These are phyloP conservation scores for Kodamaea leandrae DNA, from an alignment of 805 yeast species.

Conservation along the genomic window DNA sequence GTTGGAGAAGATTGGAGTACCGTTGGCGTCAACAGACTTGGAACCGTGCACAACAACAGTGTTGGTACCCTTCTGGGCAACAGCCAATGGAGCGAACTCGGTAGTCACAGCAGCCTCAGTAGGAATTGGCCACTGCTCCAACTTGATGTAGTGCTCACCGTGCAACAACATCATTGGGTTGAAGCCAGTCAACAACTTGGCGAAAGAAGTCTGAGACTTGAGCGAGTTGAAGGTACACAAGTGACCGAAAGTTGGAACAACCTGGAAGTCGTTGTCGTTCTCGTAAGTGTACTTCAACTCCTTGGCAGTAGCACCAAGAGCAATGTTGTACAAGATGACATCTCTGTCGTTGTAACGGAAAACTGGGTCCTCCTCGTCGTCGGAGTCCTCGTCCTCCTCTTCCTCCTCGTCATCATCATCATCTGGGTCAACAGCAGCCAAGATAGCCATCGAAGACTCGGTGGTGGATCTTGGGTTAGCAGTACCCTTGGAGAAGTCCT, in stretches of 20 bases:
- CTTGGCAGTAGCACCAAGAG: conserved; percentile 77
- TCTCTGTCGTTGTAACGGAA: conserved; percentile 66
- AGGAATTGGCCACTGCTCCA: conserved; percentile 76
- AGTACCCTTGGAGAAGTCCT: conserved; percentile 58
- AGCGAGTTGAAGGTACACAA: conserved; percentile 75
- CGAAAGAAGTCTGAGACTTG: conserved; percentile 55
- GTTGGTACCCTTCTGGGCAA: conserved; percentile 82
- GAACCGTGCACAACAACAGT: conserved; percentile 75
- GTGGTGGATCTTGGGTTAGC: conserved; percentile 58
- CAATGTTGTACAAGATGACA: conserved; percentile 80
- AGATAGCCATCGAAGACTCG: conserved; percentile 78
- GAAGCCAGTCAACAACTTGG: conserved; percentile 69
- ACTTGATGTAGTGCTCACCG: conserved; percentile 89
- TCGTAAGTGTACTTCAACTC: conserved; percentile 83
- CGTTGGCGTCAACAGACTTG: conserved; percentile 67
- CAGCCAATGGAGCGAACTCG: conserved; percentile 63
- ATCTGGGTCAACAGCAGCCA: conserved; percentile 55
- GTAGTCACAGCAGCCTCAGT: conserved; percentile 63
- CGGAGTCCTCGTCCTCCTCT: conserved; percentile 36
- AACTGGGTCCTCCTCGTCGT: conserved; percentile 40
- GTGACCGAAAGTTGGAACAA: conserved; percentile 86
- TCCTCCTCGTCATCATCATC: conserved; percentile 46
- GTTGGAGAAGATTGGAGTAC: conserved; percentile 71
- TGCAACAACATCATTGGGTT: conserved; percentile 87
- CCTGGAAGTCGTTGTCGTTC: conserved; percentile 72